These are phyloP conservation scores for Fragilariopsis cylindrus DNA, from an alignment of 108 stramenopile genomes.

Conservation along the genomic window DNA sequence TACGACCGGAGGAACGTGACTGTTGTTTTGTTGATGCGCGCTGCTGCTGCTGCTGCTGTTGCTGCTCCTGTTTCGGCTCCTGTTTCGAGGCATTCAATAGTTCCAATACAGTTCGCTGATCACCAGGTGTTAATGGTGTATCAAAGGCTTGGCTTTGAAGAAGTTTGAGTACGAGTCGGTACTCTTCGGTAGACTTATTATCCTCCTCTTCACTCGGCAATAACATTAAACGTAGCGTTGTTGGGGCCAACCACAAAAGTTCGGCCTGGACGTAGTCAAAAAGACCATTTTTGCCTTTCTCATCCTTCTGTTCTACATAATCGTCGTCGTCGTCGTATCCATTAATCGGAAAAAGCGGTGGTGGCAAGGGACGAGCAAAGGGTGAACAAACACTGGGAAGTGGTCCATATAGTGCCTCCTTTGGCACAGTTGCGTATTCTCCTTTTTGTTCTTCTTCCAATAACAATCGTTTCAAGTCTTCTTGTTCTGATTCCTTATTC, in stretches of 20 bases:
- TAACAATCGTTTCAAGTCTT: conserved; percentile 20
- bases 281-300: conserved; percentile 34
- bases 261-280: conserved; percentile 70
- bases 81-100: conserved; percentile 33
- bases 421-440: conserved; percentile 5
- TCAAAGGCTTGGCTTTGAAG: conserved; percentile 63
- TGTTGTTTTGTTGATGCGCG: conserved; percentile 5
- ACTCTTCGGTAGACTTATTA: conserved; percentile 33
- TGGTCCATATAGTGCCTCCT: conserved; percentile 23
- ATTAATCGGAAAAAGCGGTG: conserved; percentile 40
- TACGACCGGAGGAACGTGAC: neutral
- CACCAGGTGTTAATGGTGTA: conserved; percentile 57
- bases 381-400: conserved; percentile 33
- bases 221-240: conserved; percentile 62
- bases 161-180: conserved; percentile 54
- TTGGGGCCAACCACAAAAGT: conserved; percentile 75
- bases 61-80: neutral
- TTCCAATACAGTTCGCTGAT: conserved; percentile 66
- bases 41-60: neutral
- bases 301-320: conserved; percentile 30
- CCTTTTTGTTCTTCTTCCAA: neutral
- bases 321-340: conserved; percentile 36
- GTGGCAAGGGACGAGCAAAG: conserved; percentile 57
- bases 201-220: conserved; percentile 42
- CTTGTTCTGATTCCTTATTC: conserved; percentile 26